These are phyloP conservation scores for Penicillium cosmopolitanum DNA, from an alignment of 495 filamentous ascomycete species.

Conservation along the genomic window DNA sequence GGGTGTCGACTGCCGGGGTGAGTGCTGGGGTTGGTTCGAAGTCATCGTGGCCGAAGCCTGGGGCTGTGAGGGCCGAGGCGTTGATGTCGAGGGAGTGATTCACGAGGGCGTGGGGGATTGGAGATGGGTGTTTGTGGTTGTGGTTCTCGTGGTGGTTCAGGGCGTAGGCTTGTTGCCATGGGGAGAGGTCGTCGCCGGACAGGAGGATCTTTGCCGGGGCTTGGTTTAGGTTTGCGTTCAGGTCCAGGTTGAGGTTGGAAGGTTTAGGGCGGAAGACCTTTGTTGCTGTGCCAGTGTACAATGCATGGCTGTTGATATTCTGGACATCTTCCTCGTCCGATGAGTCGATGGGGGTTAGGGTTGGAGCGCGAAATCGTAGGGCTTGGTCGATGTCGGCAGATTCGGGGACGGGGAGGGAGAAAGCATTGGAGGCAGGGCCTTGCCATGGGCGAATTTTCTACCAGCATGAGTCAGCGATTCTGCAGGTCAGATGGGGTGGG, in stretches of 20 bases:
- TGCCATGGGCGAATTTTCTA: constrained; percentile 10
- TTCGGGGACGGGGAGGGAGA: constrained; percentile 14
- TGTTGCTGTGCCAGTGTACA: background rate
- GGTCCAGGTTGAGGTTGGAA: constrained; percentile 4
- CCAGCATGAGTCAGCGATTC: background rate
- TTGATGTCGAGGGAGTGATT: constrained; percentile 35
- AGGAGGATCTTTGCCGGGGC: constrained; percentile 14
- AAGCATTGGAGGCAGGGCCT: background rate
- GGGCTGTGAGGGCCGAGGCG: constrained; percentile 23
- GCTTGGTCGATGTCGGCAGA: constrained; percentile 17
- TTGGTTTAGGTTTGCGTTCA: constrained; percentile 9
- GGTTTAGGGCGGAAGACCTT: constrained; percentile 3
- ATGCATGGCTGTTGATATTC: background rate
- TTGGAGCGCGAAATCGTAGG: constrained; percentile 29
- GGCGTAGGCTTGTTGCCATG: constrained; percentile 31
- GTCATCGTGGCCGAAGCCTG: constrained; percentile 21
- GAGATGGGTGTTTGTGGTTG: constrained; percentile 50
- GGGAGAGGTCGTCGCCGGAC: constrained; percentile 35
- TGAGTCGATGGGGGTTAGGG: constrained; percentile 45
- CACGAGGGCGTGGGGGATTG: constrained; percentile 45
- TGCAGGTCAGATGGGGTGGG: background rate
- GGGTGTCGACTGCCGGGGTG: background rate
- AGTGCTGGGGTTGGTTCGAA: background rate
- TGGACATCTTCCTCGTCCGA: constrained; percentile 40
- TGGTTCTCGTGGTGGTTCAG: constrained; percentile 10